Evolutionary conservation across 78 protist species (phyloP), one percentile per base, ranked within the genome.

Genomic region (Dictyostelium intermedium): DNA sequence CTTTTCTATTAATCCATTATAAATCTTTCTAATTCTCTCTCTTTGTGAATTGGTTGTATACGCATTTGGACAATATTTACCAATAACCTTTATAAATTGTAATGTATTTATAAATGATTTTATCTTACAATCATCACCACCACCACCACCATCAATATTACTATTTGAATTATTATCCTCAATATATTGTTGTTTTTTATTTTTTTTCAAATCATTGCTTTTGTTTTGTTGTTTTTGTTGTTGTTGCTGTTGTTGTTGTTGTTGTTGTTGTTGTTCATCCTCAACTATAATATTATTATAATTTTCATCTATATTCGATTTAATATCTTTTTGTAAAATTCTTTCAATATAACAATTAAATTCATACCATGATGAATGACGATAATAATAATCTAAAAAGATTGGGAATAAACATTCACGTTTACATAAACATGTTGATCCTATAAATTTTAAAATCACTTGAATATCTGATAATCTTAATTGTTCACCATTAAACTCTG

Each of bases 31-130:
- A 27, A 66, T 66, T 66, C 74, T 66, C 2, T 66, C 74, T 5
- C 81, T 74, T 74, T 74, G 81, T 74, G 81, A 37, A 74, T 37
- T 23, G 14, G 81, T 74, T 35, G 81, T 74, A 37, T 30, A 74
- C 18, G 41, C 56, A 18, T 74, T 74, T 74, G 81, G 81, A 74
- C 47, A 74, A 37, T 74, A 37, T 37, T 74, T 74, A 6, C 47
- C 47, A 74, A 74, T 74, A 30, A 74, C 41, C 13, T 34, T 74
- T 37, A 74, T 32, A 34, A 74, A 74, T 13, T 74, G 41, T 74
- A 74, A 74, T 20, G 81, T 34, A 74, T 74, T 74, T 74, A 37
- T 74, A 37, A 74, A 74, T 74, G 81, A 74, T 74, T 74, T 74
- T 18, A 74, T 74, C 35, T 37, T 74, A 74, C 81, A 74, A 37